Base-by-base conservation (phyloP, 2,329 filamentous ascomycete genomes). In the Microdochium trichocladiopsis region DNA sequence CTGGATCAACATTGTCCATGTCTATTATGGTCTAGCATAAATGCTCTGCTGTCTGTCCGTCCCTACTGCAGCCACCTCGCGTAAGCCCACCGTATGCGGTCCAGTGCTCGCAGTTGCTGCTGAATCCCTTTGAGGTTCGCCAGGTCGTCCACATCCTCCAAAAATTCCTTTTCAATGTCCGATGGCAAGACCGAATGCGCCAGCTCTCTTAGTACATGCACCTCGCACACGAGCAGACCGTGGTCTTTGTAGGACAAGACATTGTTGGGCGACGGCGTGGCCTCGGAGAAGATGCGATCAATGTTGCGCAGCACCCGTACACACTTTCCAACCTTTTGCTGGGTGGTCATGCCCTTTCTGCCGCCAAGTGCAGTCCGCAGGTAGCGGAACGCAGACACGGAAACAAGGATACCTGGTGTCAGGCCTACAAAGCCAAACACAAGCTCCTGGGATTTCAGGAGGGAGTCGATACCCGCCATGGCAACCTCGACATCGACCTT, bases 401-500 rank as follows among this genome's bases (percentile, higher is more conserved):
- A 88, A 36, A 97, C 89, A 25, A 99, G 74, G n/a, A 97, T 80
- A 12, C 94, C 93, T 0, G 94, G 94, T 0, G 94, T 97, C 24
- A 99, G 75, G 5, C 92, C 92, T 36, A 99, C 86, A 63, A 99
- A 96, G n/a, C 90, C 94, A 71, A 99, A 99, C 23, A 99, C 89
- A 48, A 99, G 79, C 66, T 99, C 93, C 66, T 99, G 94, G 63
- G 92, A 96, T 73, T 94, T 96, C 53, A 99, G 78, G 28, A 99
- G 79, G 31, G 90, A 84, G 73, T 99, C 93, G 58, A 99, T 99
- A 18, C 94, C 94, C 54, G 88, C 90, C 73, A 99, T 92, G 14
- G 94, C 94, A 55, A 97, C 86, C 69, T 99, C 94, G 12, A 99
- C 84, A 64, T 99, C 94, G 9, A 99, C 94, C 74, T 99, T 99